Evolutionary conservation across 768 basidiomycete species (phyloP).

Genomic region (Gloeopeniophorella convolvens): DNA sequence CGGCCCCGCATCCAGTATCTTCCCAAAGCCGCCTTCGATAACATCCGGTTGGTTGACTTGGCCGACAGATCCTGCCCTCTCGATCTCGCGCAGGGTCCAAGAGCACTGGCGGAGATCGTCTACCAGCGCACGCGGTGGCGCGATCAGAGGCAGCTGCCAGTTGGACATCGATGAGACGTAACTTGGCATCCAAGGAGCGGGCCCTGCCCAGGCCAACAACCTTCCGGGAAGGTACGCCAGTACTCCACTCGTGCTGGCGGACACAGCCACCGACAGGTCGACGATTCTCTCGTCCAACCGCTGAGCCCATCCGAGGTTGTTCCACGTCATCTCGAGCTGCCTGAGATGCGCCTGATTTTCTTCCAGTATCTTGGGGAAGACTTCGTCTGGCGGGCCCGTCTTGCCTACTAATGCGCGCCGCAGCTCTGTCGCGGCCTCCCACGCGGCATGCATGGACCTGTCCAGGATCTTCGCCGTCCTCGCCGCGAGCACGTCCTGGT

Average conservation of each 20-base stretch:
- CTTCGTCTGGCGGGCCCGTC: background rate
- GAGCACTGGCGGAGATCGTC: conserved; percentile 1
- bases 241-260: too few species aligned
- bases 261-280: too few species aligned
- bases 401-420: background rate
- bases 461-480: background rate
- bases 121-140: background rate
- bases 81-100: background rate
- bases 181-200: too few species aligned
- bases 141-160: background rate
- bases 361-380: background rate
- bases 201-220: too few species aligned
- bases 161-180: too few species aligned
- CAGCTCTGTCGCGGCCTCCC: background rate
- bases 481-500: background rate
- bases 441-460: conserved; percentile 1
- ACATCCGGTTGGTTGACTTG: background rate
- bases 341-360: too few species aligned
- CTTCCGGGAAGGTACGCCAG: too few species aligned
- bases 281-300: too few species aligned
- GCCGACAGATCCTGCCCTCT: background rate
- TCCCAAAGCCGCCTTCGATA: background rate
- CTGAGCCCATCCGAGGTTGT: too few species aligned
- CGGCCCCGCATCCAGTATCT: background rate
- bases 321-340: too few species aligned